phyloP scores from a whole-genome alignment of 805 yeast genomes.

The Yarrowia sp. region DNA sequence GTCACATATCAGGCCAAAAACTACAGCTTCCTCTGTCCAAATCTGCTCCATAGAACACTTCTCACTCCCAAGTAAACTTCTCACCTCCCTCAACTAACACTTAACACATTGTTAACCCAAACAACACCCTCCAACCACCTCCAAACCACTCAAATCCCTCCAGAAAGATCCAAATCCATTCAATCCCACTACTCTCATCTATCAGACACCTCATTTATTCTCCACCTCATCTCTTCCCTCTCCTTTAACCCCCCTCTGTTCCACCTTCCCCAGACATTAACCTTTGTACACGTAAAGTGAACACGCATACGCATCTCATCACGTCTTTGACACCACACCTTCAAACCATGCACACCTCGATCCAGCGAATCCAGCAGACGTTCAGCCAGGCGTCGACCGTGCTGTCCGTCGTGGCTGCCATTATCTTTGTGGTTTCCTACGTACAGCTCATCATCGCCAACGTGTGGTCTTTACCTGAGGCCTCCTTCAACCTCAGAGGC shows the following conservation, averaged over 20 bases:
- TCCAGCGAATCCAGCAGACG: slow-evolving; percentile 49
- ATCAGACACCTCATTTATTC: too few relatives aligned
- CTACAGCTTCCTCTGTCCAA: too few relatives aligned
- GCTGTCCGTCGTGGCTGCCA: slow-evolving; percentile 45
- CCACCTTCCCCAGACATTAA: slow-evolving; percentile 12
- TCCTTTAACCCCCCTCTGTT: neutral
- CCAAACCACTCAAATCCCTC: neutral
- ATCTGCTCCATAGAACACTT: too few relatives aligned
- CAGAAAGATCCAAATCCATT: neutral
- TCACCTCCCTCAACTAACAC: too few relatives aligned
- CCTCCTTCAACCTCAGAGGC: slow-evolving; percentile 13
- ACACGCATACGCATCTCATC: slow-evolving; percentile 13
- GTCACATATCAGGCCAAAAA: too few relatives aligned
- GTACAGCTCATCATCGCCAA: slow-evolving; percentile 46
- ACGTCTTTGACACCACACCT: neutral
- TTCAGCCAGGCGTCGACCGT: slow-evolving; percentile 50
- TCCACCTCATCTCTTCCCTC: neutral
- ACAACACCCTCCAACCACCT: too few relatives aligned
- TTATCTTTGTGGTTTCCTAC: slow-evolving; percentile 46
- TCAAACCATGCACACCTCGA: slow-evolving; percentile 48
- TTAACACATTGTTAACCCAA: too few relatives aligned
- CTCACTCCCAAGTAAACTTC: too few relatives aligned
- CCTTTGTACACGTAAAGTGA: slow-evolving; percentile 11
- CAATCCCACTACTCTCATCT: too few relatives aligned
- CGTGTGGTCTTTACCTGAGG: slow-evolving; percentile 43